Conservation (phyloP, 371 early-diverging fungal species). For the Circinella minor region DNA sequence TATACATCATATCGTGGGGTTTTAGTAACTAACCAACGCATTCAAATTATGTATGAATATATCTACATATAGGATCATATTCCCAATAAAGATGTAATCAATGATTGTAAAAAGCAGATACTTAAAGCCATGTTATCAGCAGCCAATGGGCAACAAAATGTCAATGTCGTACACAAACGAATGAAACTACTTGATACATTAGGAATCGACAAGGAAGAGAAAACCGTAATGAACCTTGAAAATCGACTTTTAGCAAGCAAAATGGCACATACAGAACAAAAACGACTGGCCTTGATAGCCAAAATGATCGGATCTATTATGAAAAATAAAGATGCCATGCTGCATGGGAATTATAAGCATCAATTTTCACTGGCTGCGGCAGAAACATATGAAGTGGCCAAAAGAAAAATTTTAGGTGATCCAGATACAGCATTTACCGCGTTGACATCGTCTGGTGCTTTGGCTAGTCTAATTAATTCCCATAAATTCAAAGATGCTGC, state of each 20-base stretch:
- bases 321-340: neutral
- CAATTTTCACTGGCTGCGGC: slow-evolving; percentile 14
- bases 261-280: neutral
- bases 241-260: neutral
- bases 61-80: neutral
- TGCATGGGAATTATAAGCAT: neutral
- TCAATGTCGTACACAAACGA: slow-evolving; percentile 49
- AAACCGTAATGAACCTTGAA: neutral
- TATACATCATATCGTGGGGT: neutral
- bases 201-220: slow-evolving; percentile 13
- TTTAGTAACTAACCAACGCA: neutral
- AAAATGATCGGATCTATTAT: neutral
- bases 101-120: slow-evolving; percentile 19
- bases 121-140: slow-evolving; percentile 47
- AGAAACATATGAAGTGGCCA: slow-evolving; percentile 22
- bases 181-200: slow-evolving; percentile 29
- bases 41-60: neutral
- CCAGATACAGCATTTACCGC: neutral
- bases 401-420: slow-evolving; percentile 10
- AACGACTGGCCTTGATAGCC: neutral
- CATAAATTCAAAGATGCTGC: slow-evolving; percentile 10
- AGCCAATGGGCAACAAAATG: slow-evolving; percentile 63
- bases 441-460: neutral
- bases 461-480: neutral
- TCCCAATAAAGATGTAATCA: neutral